Conservation (phyloP, 2,329 filamentous ascomycete genomes). For the Stachybotrys chlorohalonatus region DNA sequence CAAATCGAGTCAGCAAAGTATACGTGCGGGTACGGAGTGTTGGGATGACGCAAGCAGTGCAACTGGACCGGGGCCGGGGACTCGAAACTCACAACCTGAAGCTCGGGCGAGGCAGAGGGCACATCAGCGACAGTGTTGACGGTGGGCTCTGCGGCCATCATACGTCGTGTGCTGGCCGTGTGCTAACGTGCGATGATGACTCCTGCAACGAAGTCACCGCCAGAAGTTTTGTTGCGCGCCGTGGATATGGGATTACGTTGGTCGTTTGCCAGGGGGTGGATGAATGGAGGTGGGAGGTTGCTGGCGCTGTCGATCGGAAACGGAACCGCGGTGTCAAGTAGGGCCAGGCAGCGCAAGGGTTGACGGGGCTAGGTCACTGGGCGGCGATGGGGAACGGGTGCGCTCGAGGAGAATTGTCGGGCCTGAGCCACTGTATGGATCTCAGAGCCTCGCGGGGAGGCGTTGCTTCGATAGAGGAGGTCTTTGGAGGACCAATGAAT, state of each 20-base stretch:
- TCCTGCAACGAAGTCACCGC: conserved; percentile 12
- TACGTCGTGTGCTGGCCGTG: conserved; percentile 40
- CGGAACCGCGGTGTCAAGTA: background rate
- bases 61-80: background rate
- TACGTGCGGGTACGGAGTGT: no score
- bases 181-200: conserved; percentile 17
- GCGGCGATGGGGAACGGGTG: background rate
- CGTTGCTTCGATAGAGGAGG: background rate
- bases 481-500: background rate
- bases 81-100: conserved; percentile 32
- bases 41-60: no score
- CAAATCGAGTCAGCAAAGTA: background rate
- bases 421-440: background rate
- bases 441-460: background rate
- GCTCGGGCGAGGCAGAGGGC: conserved; percentile 33
- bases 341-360: background rate
- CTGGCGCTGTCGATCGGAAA: background rate
- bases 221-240: background rate
- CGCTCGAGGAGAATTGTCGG: background rate
- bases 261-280: background rate
- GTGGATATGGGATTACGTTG: background rate
- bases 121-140: conserved; percentile 44
- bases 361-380: background rate
- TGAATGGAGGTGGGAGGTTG: background rate
- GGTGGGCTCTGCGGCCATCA: conserved; percentile 56